Percentiles rank a stretch among this genome's conserved stretches.
phyloP scores from a whole-genome alignment of 176 grass and related monocot species.

The Cocos nucifera region DNA sequence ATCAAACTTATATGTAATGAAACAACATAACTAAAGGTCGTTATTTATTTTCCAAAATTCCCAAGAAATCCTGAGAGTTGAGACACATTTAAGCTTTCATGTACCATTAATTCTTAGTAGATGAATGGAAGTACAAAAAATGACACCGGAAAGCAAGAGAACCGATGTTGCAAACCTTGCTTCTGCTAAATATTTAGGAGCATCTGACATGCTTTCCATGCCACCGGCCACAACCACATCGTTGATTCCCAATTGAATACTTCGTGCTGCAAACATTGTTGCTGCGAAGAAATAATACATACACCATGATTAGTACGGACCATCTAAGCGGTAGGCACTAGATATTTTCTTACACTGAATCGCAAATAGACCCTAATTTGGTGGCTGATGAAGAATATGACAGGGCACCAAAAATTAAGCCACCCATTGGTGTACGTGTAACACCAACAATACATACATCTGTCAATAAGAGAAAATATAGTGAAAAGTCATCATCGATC shows the following conservation, averaged over 20 bases:
- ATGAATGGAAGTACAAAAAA: too few relatives aligned
- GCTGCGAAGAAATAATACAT: constrained; percentile 30
- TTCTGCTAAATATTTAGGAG: constrained; percentile 64
- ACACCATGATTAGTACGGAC: neutral
- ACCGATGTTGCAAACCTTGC: constrained; percentile 34
- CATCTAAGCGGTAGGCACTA: too few relatives aligned
- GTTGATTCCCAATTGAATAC: constrained; percentile 74
- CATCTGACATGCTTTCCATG: constrained; percentile 98
- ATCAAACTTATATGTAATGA: too few relatives aligned
- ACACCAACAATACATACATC: constrained; percentile 79
- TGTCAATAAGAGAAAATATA: neutral
- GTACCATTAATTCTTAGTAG: too few relatives aligned
- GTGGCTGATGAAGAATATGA: constrained; percentile 80
- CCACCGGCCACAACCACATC: constrained; percentile 82
- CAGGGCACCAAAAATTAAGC: constrained; percentile 47
- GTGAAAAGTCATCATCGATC: neutral
- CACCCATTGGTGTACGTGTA: constrained; percentile 79
- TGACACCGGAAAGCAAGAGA: neutral
- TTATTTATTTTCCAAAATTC: too few relatives aligned
- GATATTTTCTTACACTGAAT: constrained; percentile 44
- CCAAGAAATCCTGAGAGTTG: neutral
- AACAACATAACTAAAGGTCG: too few relatives aligned
- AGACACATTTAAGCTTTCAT: neutral
- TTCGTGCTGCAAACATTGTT: constrained; percentile 74
- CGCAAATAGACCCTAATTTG: constrained; percentile 61